Evolutionary conservation across 2,329 filamentous ascomycete genomes (phyloP).

Genomic region (Dactylellina haptotyla): DNA sequence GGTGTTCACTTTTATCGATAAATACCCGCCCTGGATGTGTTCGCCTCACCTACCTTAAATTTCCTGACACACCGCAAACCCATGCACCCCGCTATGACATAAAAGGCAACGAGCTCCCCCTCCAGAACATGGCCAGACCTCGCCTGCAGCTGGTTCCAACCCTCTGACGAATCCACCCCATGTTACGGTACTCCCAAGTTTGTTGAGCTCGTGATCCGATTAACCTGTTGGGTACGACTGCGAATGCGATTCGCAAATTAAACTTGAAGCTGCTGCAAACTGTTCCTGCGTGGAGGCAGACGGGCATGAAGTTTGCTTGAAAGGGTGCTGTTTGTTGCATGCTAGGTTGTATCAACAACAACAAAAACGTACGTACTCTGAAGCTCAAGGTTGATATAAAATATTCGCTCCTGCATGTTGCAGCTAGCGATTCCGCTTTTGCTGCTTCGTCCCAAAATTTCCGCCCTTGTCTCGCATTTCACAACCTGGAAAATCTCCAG

Average conservation of each 20-base stretch:
- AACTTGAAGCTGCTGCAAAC: neutral
- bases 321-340: conserved; percentile 29
- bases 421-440: conserved; percentile 25
- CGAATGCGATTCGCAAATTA: conserved; percentile 17
- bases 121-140: conserved; percentile 32
- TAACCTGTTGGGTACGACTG: neutral
- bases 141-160: conserved; percentile 11
- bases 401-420: conserved; percentile 28
- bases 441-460: conserved; percentile 20
- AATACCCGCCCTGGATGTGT: conserved; percentile 48
- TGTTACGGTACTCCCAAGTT: conserved; percentile 12
- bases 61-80: conserved; percentile 26
- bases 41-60: conserved; percentile 43
- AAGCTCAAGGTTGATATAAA: conserved; percentile 16
- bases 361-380: neutral
- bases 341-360: conserved; percentile 20
- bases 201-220: conserved; percentile 32
- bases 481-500: conserved; percentile 26
- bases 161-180: conserved; percentile 18
- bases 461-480: conserved; percentile 41
- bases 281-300: conserved; percentile 40
- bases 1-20: conserved; percentile 50
- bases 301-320: conserved; percentile 6
- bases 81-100: conserved; percentile 52
- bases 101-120: conserved; percentile 53